Conservation (phyloP, 345 rosid genomes). For the Kandelia obovata region DNA sequence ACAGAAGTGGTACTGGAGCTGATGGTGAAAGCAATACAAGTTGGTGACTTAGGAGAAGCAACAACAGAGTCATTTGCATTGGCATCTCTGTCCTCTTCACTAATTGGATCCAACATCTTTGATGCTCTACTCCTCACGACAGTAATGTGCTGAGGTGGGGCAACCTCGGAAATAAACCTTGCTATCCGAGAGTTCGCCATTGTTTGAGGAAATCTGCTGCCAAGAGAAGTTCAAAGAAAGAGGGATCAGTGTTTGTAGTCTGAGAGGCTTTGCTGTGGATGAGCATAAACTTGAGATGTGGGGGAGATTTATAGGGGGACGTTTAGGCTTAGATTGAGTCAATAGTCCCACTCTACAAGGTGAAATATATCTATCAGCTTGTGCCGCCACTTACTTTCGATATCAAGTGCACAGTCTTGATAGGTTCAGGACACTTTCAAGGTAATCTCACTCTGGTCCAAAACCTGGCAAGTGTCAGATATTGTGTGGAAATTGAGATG, state of each 20-base stretch:
- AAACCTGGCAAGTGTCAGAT: slow-evolving; percentile 23
- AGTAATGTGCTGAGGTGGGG: slow-evolving; percentile 70
- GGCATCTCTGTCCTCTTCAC: slow-evolving; percentile 71
- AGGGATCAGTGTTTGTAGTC: background rate
- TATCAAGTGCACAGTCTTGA: slow-evolving; percentile 23
- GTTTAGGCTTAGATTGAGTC: slow-evolving; percentile 25
- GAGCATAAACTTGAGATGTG: slow-evolving; percentile 2
- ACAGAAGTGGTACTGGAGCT: slow-evolving; percentile 19
- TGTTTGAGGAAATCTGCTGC: background rate
- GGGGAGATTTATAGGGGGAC: slow-evolving; percentile 23
- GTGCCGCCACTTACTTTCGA: slow-evolving; percentile 35
- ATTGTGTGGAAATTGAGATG: slow-evolving; percentile 21
- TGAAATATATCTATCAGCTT: slow-evolving; percentile 14
- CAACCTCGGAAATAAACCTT: slow-evolving; percentile 72
- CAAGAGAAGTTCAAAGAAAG: background rate
- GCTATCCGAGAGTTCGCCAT: slow-evolving; percentile 67
- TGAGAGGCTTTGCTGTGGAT: slow-evolving; percentile 22
- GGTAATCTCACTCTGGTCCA: slow-evolving; percentile 5
- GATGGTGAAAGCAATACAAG: slow-evolving; percentile 2
- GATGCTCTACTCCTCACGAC: slow-evolving; percentile 66
- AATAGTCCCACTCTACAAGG: slow-evolving; percentile 21
- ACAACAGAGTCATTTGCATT: slow-evolving; percentile 24
- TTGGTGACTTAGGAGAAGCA: slow-evolving; percentile 31
- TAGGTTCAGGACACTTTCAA: background rate
- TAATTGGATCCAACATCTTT: slow-evolving; percentile 69